Evolutionary conservation across 1,284 basidiomycete genomes (phyloP), one percentile per base, ranked within the genome.

Genomic region (Leccinum pachyderme): DNA sequence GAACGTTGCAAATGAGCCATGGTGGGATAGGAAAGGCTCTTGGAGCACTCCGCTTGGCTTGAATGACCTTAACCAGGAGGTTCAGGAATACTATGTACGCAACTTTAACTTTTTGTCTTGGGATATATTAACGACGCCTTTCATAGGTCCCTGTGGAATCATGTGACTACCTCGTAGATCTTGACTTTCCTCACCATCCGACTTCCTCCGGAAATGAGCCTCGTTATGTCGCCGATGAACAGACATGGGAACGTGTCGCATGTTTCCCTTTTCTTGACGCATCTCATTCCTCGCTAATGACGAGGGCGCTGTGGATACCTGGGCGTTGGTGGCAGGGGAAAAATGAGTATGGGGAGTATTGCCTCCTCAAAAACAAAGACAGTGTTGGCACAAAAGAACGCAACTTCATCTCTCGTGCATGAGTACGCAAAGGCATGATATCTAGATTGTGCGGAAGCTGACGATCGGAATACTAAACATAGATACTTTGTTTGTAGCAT

Each of bases 11-110:
- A 73, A 73, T 8, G 73, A 77, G 25, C 66, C 75, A 12, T 75
- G 77, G 72, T 91, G 89, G 83, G 79, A 79, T 32, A 80, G 86
- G 59, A 76, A 79, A 35, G 86, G 86, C 59, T 95, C 91, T 9
- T 79, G 83, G 48, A 73, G 76, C 18, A 73, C 86, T 5, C 86
- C 87, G 1, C 59, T 73, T 2, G 84, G 86, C 29, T 80, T 96
- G 72, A 99, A 99, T 72, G 94, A 97, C 64, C 72, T 91, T 52
- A 99, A 99, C 73, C 75, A 77, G 62, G 91, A 95, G 66, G 91
- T 91, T 63, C 65, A 72, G 0, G 85, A 86, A 51, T 87, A 87
- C 58, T 96, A 94, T 73, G 96, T 96, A 67, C 70, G 89, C 80
- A 37, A 13, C 53, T 31, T 35, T n/a, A 31, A 18, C 12, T 11